Evolutionary conservation across 495 filamentous ascomycete species (phyloP), one percentile per base, ranked within the genome.

Genomic region (Hamigera avellanea): DNA sequence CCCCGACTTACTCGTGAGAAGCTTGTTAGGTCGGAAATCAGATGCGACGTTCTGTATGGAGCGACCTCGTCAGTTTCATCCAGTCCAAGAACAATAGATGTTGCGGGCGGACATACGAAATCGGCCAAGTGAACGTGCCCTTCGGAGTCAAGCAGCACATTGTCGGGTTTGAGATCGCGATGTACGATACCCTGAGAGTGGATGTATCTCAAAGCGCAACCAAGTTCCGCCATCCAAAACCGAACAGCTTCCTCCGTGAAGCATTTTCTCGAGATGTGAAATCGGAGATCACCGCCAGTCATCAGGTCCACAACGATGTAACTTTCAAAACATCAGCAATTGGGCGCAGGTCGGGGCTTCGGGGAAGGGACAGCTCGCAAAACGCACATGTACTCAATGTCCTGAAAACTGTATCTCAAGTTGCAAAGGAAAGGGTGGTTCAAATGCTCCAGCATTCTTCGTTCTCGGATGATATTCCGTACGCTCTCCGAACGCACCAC

Each of bases 341-440:
- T 5, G 9, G 5, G 15, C 30, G 30, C 7, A 14, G 27, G 27
- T 17, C 14, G 18, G 3, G 15, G 16, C 30, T 35, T 21, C n/a
- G 9, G 19, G 6, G 3, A 16, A 39, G 39, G 19, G 13, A 26
- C 36, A 15, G 26, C 13, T 18, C 7, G 14, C 26, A 26, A 40
- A 14, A 14, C 85, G 46, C 70, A 98, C 91, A 98, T 80, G 62
- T 98, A 98, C 55, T 98, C 91, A 48, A 95, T 85, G 59, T 98
- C 91, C 62, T 98, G 91, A 56, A 98, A 98, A 67, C 87, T 95
- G 62, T 96, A 98, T 36, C 91, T 81, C 66, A 98, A 70, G 57
- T 98, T 98, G 69, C 91, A 98, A 40, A 98, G 80, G 63, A 98
- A 96, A 19, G 89, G 83, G 54, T 98, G 91, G 54, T 94, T 95